Percentiles rank a stretch among this genome's conserved stretches.
These are phyloP conservation scores for Plasmodium coatneyi DNA, from an alignment of 169 alveolate species.

Conservation along the genomic window DNA sequence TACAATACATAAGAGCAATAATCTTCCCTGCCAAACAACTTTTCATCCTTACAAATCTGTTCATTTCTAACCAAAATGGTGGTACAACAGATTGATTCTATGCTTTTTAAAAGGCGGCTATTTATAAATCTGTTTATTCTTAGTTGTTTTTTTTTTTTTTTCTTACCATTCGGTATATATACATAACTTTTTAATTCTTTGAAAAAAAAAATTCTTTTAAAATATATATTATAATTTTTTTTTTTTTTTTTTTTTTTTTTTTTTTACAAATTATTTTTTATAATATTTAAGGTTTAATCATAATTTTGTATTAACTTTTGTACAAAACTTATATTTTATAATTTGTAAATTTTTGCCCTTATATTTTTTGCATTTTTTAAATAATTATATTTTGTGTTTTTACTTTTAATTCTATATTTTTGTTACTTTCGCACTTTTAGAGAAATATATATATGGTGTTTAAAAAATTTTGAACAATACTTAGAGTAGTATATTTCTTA, in stretches of 20 bases:
- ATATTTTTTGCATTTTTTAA: background rate
- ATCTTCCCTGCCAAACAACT: background rate
- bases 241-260: background rate
- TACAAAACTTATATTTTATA: background rate
- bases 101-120: background rate
- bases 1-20: background rate
- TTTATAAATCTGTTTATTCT: background rate
- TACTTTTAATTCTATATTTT: background rate
- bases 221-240: background rate
- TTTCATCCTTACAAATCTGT: background rate
- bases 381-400: background rate
- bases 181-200: too few relatives aligned
- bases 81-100: background rate
- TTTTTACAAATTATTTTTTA: background rate
- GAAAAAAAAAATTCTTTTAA: too few relatives aligned
- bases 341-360: background rate
- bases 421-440: background rate
- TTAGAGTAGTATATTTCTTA: background rate
- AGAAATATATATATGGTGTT: background rate
- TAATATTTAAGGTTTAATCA: background rate
- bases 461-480: background rate
- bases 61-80: background rate
- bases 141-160: too few relatives aligned
- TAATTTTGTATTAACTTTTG: background rate
- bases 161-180: background rate